These are phyloP conservation scores for Dalbergia cultrata DNA, from an alignment of 306 rosid species.

Conservation along the genomic window DNA sequence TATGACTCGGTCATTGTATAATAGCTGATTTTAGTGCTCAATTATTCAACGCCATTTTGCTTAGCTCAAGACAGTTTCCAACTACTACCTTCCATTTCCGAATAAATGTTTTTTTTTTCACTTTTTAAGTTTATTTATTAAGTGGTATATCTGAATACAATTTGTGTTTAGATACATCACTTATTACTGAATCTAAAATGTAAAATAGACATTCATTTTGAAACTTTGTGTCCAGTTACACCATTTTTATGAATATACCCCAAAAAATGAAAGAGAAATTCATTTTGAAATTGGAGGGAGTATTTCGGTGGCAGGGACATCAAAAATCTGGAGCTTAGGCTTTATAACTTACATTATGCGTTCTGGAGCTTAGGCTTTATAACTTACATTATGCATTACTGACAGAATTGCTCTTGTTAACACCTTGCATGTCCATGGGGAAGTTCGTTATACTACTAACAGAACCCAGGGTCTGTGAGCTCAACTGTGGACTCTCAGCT, in stretches of 20 bases:
- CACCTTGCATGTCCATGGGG: conserved; percentile 96
- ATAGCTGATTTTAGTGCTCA: conserved; percentile 3
- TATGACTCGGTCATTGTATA: neutral
- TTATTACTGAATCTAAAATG: too few relatives aligned
- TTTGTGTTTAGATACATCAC: too few relatives aligned
- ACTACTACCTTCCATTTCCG: too few relatives aligned
- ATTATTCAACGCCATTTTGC: conserved; percentile 9
- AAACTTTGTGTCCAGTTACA: too few relatives aligned
- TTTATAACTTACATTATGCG: conserved; percentile 49
- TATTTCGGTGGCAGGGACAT: conserved; percentile 1
- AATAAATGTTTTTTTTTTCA: too few relatives aligned
- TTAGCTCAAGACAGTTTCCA: too few relatives aligned
- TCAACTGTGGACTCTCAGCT: conserved; percentile 97
- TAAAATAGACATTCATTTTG: too few relatives aligned
- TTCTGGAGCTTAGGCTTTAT: conserved; percentile 39
- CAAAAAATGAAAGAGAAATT: too few relatives aligned
- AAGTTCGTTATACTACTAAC: conserved; percentile 74
- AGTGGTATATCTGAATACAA: too few relatives aligned
- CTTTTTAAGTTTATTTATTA: too few relatives aligned
- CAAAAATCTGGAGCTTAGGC: conserved; percentile 36
- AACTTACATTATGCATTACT: conserved; percentile 59
- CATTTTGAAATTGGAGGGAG: neutral
- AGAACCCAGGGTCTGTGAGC: conserved; percentile 94
- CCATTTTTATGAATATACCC: too few relatives aligned
- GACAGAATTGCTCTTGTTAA: conserved; percentile 81